A percentile compares a stretch with the other conserved stretches of the same genome.
phyloP scores from a whole-genome alignment of 1,284 basidiomycete genomes.

The Irpex sp. region DNA sequence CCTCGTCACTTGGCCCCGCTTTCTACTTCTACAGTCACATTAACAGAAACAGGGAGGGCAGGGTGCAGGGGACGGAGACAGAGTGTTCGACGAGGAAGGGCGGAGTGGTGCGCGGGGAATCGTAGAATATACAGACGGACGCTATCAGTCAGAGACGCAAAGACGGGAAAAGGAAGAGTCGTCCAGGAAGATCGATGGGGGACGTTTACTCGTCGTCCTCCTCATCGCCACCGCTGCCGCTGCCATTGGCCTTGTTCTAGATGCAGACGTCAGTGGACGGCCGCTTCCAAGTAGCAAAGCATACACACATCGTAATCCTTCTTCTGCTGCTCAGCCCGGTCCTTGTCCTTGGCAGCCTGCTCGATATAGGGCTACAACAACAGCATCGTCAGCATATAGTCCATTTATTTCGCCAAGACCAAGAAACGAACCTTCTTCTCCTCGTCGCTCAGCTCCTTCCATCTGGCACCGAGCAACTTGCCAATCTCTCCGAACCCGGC shows the following conservation, averaged over 20 bases:
- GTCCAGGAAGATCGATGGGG: background rate
- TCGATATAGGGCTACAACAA: conserved; percentile 78
- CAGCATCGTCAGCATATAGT: background rate
- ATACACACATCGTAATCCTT: conserved; percentile 63
- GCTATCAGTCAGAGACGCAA: background rate
- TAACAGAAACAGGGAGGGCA: background rate
- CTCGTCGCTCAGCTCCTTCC: conserved; percentile 64
- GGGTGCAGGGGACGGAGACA: background rate
- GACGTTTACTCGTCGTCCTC: conserved; percentile 47
- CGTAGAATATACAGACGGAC: background rate
- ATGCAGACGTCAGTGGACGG: conserved; percentile 6
- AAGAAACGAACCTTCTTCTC: conserved; percentile 67
- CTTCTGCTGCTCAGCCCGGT: conserved; percentile 81
- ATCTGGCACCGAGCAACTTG: conserved; percentile 68
- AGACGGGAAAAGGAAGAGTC: background rate
- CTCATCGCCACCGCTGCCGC: conserved; percentile 48
- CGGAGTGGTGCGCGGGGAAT: background rate
- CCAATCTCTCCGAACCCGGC: conserved; percentile 83
- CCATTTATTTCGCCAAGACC: background rate
- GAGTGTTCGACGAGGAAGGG: background rate
- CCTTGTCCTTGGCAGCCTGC: conserved; percentile 84
- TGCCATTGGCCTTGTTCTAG: conserved; percentile 42
- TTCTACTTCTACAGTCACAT: background rate
- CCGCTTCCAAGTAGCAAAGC: conserved; percentile 1
- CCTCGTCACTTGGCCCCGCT: background rate